Percentiles rank a stretch among this genome's conserved stretches.
Evolutionary conservation across 495 filamentous ascomycete genomes (phyloP).

Genomic region (Collariella sp.): DNA sequence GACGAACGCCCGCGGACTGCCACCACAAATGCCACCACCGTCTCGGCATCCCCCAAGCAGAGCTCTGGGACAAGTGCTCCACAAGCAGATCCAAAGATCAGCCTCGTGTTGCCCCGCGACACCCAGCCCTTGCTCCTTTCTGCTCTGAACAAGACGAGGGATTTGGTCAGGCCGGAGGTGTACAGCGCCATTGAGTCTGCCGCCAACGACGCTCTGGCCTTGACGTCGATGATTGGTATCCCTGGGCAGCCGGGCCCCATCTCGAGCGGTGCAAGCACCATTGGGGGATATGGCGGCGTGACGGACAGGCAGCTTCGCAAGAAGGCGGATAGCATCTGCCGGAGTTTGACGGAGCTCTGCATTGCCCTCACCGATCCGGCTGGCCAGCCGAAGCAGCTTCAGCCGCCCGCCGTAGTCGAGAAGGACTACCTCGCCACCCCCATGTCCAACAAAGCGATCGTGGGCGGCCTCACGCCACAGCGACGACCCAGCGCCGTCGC

Average conservation of each 20-base stretch:
- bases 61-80: constrained; percentile 41
- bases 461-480: constrained; percentile 26
- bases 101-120: constrained; percentile 30
- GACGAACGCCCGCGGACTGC: constrained; percentile 83
- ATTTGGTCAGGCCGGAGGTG: constrained; percentile 56
- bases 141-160: constrained; percentile 68
- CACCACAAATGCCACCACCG: constrained; percentile 84
- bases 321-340: constrained; percentile 87
- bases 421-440: constrained; percentile 26
- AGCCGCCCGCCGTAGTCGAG: constrained; percentile 20
- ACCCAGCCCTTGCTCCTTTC: constrained; percentile 72
- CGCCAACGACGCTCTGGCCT: constrained; percentile 66
- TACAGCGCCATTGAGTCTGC: constrained; percentile 76
- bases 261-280: constrained; percentile 52
- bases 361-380: constrained; percentile 65
- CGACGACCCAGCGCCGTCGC: constrained; percentile 29
- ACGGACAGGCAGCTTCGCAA: constrained; percentile 75
- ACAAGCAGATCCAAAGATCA: constrained; percentile 24
- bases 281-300: constrained; percentile 46
- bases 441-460: constrained; percentile 27
- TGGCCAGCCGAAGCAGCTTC: constrained; percentile 27
- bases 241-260: constrained; percentile 52
- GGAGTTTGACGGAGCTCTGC: constrained; percentile 86
- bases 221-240: constrained; percentile 66
- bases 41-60: constrained; percentile 78